phyloP scores from a whole-genome alignment of 805 yeast species.

The Ogataea ramenticola region DNA sequence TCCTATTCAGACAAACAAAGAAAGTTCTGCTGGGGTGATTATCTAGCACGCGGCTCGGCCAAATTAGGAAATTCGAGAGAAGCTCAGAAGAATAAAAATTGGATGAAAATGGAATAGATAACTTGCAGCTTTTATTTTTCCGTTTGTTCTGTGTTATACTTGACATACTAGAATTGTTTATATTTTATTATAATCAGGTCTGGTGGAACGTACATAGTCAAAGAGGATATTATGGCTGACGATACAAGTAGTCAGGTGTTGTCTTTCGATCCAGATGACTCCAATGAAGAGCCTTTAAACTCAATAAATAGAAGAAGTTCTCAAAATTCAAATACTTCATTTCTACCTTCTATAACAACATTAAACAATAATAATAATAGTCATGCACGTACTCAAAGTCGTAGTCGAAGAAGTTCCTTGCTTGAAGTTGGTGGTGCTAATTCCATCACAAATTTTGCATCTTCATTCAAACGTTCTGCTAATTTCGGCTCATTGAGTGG shows the following conservation, averaged over 20 bases:
- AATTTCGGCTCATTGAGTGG: conserved; percentile 9
- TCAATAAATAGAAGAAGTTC: too few species aligned
- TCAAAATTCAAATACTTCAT: background rate
- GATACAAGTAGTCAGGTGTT: background rate
- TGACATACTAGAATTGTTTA: too few species aligned
- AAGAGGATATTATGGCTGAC: background rate
- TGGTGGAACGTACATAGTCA: too few species aligned
- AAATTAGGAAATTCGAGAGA: too few species aligned
- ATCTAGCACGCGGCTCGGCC: too few species aligned
- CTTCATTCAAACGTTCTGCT: conserved; percentile 25
- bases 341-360: background rate
- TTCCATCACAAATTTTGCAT: conserved; percentile 30
- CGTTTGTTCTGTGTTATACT: too few species aligned
- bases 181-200: too few species aligned
- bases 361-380: background rate
- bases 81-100: too few species aligned
- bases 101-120: too few species aligned
- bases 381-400: background rate
- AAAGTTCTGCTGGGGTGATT: too few species aligned
- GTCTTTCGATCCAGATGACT: background rate
- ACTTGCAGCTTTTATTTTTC: too few species aligned
- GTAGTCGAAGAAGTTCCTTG: conserved; percentile 23
- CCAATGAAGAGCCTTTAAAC: background rate
- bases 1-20: too few species aligned
- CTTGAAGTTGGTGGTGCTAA: conserved; percentile 30